Evolutionary conservation across 2,329 filamentous ascomycete species (phyloP).

Genomic region (Leptographium procerum): DNA sequence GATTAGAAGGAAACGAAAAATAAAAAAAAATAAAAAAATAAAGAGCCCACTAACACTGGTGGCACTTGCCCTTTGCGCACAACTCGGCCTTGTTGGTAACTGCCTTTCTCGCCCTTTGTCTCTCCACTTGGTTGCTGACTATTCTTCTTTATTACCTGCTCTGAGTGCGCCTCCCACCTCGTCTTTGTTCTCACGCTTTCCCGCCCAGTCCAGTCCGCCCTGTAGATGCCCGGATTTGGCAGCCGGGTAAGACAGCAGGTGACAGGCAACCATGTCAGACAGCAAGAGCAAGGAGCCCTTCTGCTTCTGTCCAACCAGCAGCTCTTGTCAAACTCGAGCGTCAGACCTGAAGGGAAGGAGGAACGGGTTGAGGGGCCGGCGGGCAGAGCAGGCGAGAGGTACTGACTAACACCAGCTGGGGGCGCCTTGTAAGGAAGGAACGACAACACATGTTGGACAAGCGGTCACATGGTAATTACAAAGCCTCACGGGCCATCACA

Average conservation of each 20-base stretch:
- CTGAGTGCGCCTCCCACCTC: not conserved
- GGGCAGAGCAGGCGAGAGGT: not conserved
- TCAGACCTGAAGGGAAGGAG: no score
- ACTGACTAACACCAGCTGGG: not conserved
- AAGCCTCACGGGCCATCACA: not conserved
- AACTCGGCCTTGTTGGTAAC: not conserved
- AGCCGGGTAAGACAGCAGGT: not conserved
- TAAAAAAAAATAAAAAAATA: not conserved
- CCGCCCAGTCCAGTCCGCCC: not conserved
- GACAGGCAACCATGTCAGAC: not conserved
- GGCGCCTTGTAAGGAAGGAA: not conserved
- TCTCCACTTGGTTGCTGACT: conserved; percentile 11
- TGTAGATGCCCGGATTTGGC: not conserved
- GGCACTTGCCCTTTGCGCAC: not conserved
- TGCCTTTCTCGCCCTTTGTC: conserved; percentile 2
- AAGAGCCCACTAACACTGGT: not conserved
- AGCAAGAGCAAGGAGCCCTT: no score
- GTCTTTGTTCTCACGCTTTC: conserved; percentile 3
- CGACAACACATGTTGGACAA: not conserved
- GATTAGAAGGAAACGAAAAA: not conserved
- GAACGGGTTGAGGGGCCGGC: no score
- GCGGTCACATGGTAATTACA: not conserved
- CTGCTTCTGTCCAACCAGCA: not conserved
- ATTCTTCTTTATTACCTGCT: not conserved
- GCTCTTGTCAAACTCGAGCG: no score